Base-by-base conservation (phyloP, 768 basidiomycete genomes). In the Pleurotus salmoneostramineus region DNA sequence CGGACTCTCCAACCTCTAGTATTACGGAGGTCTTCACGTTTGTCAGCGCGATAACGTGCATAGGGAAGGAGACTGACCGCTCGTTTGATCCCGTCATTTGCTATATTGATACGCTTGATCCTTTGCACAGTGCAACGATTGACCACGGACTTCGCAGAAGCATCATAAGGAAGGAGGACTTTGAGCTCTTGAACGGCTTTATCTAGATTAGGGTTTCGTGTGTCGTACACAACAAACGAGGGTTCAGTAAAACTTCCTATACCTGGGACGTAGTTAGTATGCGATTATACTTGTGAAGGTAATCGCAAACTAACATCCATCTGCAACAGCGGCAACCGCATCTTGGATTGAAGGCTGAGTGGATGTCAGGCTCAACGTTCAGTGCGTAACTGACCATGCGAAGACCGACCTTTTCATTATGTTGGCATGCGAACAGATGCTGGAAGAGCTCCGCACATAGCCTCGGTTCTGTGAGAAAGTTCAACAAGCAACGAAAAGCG, bases 261-360 rank as follows among this genome's bases (percentile, higher is more conserved):
- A 66, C 82, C 88, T 91, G 37, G 4, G 6, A 21, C 63, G 59
- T 60, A 62, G 64, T n/a, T 65, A 58, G 21, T 57, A 65, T 33
- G 21, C 21, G 3, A 27, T 27, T 27, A 27, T 3, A 27, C 3
- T 27, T 27, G 21, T 27, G 21, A 27, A 27, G 21, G 3, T 27
- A 27, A 3, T 3, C 1, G 21, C 21, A 3, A 11, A 63, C 74
- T 15, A 58, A 88, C 84, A 82, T 60, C 84, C 85, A 62, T 89
- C 84, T 17, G 81, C 80, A 8, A 93, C 78, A 3, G 78, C 75
- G 2, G 81, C 78, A 43, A 91, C 83, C 58, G 81, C 81, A 54
- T 85, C 82, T 74, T 93, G 91, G 50, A 93, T 87, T 0, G 89
- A 91, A 5, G 89, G 87, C 81, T 89, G 61, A 31, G 12, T 12